Conservation (phyloP, 768 basidiomycete genomes). For the Podaxis mareebaensis region DNA sequence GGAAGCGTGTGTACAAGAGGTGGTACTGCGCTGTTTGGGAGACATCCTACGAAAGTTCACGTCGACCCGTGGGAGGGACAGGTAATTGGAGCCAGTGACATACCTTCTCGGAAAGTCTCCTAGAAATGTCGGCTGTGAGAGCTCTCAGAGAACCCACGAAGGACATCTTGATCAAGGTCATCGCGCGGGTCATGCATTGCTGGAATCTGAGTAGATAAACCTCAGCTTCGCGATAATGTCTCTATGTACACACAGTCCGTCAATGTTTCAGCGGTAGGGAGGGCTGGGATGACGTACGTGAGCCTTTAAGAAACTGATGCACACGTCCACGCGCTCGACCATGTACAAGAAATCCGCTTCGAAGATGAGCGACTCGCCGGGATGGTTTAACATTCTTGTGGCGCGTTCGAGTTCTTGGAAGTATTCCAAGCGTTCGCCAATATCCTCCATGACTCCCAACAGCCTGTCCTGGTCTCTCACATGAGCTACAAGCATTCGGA, state of each 20-base stretch:
- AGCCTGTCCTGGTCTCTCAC: conserved; percentile 61
- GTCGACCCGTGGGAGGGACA: conserved; percentile 1
- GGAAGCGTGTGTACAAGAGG: conserved; percentile 89
- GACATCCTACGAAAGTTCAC: conserved; percentile 51
- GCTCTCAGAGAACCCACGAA: conserved; percentile 85
- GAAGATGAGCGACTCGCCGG: conserved; percentile 88
- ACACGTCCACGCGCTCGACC: conserved; percentile 94
- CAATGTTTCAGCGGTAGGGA: neutral
- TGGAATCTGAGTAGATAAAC: conserved; percentile 96
- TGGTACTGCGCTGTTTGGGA: conserved; percentile 80
- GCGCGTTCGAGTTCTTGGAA: conserved; percentile 94
- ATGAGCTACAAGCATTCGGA: neutral
- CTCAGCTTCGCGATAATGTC: conserved; percentile 90
- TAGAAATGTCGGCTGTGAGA: conserved; percentile 75
- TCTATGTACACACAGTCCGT: conserved; percentile 43
- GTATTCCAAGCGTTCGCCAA: conserved; percentile 81
- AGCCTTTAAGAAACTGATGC: conserved; percentile 84
- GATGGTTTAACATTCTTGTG: conserved; percentile 91
- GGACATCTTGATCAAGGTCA: conserved; percentile 98
- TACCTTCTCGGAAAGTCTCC: conserved; percentile 76
- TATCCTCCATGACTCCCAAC: conserved; percentile 78
- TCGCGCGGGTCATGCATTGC: conserved; percentile 96
- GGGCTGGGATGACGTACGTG: conserved; percentile 60
- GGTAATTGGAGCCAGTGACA: conserved; percentile 4
- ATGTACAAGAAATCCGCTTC: conserved; percentile 92